These are phyloP conservation scores for Epithemia pelagica DNA, from an alignment of 108 stramenopile species.

Conservation along the genomic window DNA sequence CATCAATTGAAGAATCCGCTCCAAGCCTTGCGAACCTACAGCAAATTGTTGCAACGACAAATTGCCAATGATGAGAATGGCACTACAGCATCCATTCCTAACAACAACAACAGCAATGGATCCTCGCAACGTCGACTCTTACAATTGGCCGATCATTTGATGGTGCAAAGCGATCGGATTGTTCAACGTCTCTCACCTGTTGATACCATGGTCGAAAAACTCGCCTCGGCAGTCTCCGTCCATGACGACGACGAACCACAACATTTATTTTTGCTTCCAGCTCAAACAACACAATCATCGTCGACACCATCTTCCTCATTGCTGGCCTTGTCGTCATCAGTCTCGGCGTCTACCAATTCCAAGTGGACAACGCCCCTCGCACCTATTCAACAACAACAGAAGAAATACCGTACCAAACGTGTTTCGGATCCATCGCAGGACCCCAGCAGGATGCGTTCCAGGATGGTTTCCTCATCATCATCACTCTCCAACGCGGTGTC, in stretches of 20 bases:
- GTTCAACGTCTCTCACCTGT: conserved; percentile 70
- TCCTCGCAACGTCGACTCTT: conserved; percentile 37
- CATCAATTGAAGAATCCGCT: conserved; percentile 89
- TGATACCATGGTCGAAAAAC: conserved; percentile 49
- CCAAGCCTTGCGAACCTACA: conserved; percentile 78
- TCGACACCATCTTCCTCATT: background rate
- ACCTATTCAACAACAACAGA: conserved; percentile 9
- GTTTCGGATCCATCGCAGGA: conserved; percentile 2
- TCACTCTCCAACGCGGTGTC: background rate
- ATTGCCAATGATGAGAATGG: conserved; percentile 37
- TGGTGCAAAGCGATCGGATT: conserved; percentile 79
- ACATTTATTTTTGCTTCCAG: conserved; percentile 14
- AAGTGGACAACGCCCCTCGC: background rate
- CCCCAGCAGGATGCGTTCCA: too few species aligned
- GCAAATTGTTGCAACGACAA: conserved; percentile 68
- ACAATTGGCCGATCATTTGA: conserved; percentile 57
- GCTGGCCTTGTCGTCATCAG: background rate
- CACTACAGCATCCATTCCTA: background rate
- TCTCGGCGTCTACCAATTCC: too few species aligned
- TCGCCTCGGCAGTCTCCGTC: conserved; percentile 5
- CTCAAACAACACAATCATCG: conserved; percentile 8
- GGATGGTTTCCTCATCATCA: too few species aligned
- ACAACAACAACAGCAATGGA: background rate
- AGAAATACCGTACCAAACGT: conserved; percentile 13
- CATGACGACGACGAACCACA: too few species aligned